Conservation (phyloP, 345 rosid genomes). For the Rhizophora mangle region DNA sequence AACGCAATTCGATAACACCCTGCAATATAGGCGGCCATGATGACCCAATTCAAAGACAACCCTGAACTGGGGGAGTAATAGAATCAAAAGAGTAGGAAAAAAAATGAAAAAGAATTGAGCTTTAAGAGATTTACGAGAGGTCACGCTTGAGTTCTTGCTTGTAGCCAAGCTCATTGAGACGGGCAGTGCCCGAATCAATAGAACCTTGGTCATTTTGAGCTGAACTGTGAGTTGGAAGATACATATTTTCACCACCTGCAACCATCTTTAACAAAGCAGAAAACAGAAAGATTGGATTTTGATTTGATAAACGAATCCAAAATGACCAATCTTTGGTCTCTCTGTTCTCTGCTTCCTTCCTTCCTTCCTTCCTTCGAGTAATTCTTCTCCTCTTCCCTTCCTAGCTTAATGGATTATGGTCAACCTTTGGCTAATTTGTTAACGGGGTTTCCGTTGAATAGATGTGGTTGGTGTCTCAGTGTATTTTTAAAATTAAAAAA, state of each 20-base stretch:
- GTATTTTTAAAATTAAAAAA: too few relatives aligned
- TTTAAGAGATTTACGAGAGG: constrained; percentile 58
- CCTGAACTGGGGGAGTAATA: background rate
- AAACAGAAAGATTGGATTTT: too few relatives aligned
- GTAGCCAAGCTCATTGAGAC: constrained; percentile 89
- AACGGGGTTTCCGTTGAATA: too few relatives aligned
- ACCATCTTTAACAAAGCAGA: too few relatives aligned
- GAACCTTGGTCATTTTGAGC: constrained; percentile 20
- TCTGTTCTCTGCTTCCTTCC: too few relatives aligned
- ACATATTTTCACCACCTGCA: constrained; percentile 19
- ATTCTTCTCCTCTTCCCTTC: too few relatives aligned
- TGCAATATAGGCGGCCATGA: constrained; percentile 27
- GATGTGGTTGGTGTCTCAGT: too few relatives aligned
- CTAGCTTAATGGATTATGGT: too few relatives aligned
- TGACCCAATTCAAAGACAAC: constrained; percentile 5
- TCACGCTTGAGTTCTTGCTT: constrained; percentile 97
- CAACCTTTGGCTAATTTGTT: too few relatives aligned
- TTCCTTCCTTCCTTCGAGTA: too few relatives aligned
- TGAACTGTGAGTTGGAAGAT: constrained; percentile 26
- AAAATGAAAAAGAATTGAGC: background rate
- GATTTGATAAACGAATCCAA: too few relatives aligned
- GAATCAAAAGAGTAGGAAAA: background rate
- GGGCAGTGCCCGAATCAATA: constrained; percentile 69
- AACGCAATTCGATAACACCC: constrained; percentile 88
- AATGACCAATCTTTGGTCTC: too few relatives aligned